A percentile compares a stretch with the other conserved stretches of the same genome.
Evolutionary conservation across 805 yeast genomes (phyloP).

Genomic region (Cyberlindnera japonica): DNA sequence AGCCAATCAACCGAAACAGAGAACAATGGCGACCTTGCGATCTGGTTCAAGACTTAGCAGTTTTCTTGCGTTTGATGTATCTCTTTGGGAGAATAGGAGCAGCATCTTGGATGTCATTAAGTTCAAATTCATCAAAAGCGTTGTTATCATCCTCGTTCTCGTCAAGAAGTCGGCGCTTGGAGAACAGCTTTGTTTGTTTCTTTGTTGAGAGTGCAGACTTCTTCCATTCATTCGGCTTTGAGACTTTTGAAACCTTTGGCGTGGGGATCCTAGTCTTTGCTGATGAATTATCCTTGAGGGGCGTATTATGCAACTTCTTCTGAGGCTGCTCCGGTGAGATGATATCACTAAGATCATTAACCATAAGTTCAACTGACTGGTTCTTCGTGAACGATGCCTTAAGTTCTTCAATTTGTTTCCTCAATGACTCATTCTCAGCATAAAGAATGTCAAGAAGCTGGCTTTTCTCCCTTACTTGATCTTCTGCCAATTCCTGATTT

Average conservation of each 20-base stretch:
- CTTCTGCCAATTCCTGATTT: slow-evolving; percentile 10
- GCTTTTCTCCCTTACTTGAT: slow-evolving; percentile 1
- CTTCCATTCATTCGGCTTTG: neutral
- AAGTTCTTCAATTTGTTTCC: slow-evolving; percentile 6
- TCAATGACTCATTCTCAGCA: slow-evolving; percentile 8
- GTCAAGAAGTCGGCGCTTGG: slow-evolving; percentile 30
- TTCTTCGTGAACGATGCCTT: neutral
- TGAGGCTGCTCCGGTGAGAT: neutral
- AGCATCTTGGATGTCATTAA: slow-evolving; percentile 14
- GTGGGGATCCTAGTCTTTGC: neutral
- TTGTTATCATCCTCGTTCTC: slow-evolving; percentile 20
- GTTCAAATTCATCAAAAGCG: slow-evolving; percentile 24
- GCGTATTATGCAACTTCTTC: no score
- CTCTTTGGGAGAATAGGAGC: slow-evolving; percentile 18
- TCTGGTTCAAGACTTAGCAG: no score
- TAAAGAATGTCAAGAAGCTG: slow-evolving; percentile 1
- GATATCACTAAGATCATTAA: neutral
- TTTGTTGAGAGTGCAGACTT: neutral
- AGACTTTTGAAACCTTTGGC: neutral
- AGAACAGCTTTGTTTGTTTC: neutral
- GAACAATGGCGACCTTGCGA: no score
- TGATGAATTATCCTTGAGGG: no score
- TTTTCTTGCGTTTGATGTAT: slow-evolving; percentile 23
- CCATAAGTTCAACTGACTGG: neutral
- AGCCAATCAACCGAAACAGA: no score